Evolutionary conservation across 2,329 filamentous ascomycete species (phyloP).

Genomic region (Fusarium sp.): DNA sequence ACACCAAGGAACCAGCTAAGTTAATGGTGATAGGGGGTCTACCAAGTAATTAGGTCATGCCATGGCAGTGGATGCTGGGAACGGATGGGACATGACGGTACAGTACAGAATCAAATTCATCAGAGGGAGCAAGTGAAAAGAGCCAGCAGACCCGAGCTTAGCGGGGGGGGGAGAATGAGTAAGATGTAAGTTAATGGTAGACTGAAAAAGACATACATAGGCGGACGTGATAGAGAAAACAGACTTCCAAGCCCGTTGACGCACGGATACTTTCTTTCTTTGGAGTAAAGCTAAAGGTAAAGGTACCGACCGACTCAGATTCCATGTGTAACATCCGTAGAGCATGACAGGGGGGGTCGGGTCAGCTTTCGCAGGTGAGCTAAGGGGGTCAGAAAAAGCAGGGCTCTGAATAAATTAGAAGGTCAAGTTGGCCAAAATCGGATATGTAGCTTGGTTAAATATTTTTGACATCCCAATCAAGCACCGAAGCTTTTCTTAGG

Average conservation of each 20-base stretch:
- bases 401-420: not conserved
- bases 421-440: accelerated
- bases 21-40: constrained; percentile 29
- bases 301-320: constrained; percentile 37
- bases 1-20: constrained; percentile 19
- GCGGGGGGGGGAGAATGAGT: constrained; percentile 22
- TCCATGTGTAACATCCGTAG: constrained; percentile 40
- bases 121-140: constrained; percentile 15
- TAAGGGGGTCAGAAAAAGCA: not conserved
- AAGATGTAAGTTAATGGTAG: constrained; percentile 14
- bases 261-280: constrained; percentile 25
- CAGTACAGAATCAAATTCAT: constrained; percentile 18
- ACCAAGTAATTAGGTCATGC: constrained; percentile 32
- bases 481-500: not conserved
- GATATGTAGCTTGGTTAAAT: no score
- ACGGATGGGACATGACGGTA: constrained; percentile 1
- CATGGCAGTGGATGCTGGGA: not conserved
- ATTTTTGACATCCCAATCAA: not conserved
- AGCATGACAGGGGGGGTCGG: constrained; percentile 1
- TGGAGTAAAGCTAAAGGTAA: constrained; percentile 20
- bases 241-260: constrained; percentile 11
- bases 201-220: constrained; percentile 28
- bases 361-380: constrained; percentile 12
- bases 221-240: constrained; percentile 34
- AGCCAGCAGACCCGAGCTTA: constrained; percentile 29